A percentile compares a stretch with the other conserved stretches of the same genome.
Evolutionary conservation across 805 yeast species (phyloP).

Genomic region (Grigorovia humatica): DNA sequence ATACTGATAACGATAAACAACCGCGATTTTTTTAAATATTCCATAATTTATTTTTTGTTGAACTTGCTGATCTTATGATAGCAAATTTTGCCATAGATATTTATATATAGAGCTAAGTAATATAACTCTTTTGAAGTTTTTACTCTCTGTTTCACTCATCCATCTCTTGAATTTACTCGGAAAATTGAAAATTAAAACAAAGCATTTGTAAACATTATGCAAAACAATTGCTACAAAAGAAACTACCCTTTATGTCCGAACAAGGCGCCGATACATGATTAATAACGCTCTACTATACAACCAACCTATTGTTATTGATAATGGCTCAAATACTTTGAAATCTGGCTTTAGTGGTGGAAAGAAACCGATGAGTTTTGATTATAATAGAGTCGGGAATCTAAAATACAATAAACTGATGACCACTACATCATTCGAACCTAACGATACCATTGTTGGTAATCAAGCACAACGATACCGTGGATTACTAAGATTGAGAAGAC

Average conservation of each 20-base stretch:
- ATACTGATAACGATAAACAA: not conserved
- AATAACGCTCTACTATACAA: constrained; percentile 32
- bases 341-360: constrained; percentile 94
- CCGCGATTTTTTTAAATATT: not conserved
- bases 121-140: too few relatives aligned
- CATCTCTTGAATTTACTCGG: too few relatives aligned
- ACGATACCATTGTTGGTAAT: constrained; percentile 64
- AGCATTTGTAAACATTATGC: too few relatives aligned
- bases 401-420: constrained; percentile 79
- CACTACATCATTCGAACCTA: constrained; percentile 34
- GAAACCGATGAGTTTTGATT: constrained; percentile 54
- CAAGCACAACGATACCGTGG: constrained; percentile 72
- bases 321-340: constrained; percentile 76
- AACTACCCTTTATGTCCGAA: not conserved
- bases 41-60: not conserved
- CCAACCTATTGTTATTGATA: constrained; percentile 71
- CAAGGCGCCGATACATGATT: not conserved
- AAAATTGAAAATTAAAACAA: too few relatives aligned
- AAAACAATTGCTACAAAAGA: too few relatives aligned
- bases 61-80: not conserved
- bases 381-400: constrained; percentile 68
- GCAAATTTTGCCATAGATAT: too few relatives aligned
- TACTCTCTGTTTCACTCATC: too few relatives aligned
- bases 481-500: constrained; percentile 57
- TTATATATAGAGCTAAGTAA: too few relatives aligned